These are phyloP conservation scores for Gilbertella persicaria DNA, from an alignment of 371 early-diverging fungal species.

Conservation along the genomic window DNA sequence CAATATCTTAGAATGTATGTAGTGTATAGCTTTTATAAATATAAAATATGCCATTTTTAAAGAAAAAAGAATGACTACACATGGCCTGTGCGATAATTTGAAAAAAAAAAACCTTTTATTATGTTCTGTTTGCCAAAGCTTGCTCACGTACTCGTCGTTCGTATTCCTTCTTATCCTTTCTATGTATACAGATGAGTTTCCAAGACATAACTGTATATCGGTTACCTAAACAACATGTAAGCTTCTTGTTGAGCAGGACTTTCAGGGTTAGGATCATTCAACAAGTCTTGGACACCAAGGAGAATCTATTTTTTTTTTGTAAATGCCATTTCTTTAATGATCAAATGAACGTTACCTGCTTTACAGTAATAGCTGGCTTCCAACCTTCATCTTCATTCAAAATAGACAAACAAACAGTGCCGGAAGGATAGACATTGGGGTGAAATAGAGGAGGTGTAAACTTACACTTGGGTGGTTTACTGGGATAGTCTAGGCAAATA, in stretches of 20 bases:
- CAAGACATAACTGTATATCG: background rate
- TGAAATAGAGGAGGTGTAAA: slow-evolving; percentile 95
- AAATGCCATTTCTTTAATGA: too few relatives aligned
- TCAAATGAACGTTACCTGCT: slow-evolving; percentile 74
- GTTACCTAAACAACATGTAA: slow-evolving; percentile 81
- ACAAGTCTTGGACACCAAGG: slow-evolving; percentile 90
- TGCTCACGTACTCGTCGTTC: slow-evolving; percentile 78
- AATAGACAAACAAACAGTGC: slow-evolving; percentile 99
- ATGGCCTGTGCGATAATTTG: too few relatives aligned
- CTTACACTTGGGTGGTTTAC: slow-evolving; percentile 87
- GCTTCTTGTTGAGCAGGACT: slow-evolving; percentile 98
- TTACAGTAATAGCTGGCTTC: slow-evolving; percentile 98
- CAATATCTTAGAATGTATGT: too few relatives aligned
- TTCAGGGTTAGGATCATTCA: slow-evolving; percentile 95
- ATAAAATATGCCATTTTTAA: too few relatives aligned
- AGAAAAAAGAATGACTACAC: too few relatives aligned
- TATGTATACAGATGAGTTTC: slow-evolving; percentile 15
- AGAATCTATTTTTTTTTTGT: too few relatives aligned
- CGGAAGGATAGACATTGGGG: slow-evolving; percentile 99
- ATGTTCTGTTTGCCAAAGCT: slow-evolving; percentile 54
- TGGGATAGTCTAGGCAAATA: slow-evolving; percentile 67
- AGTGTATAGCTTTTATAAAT: too few relatives aligned
- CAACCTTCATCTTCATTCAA: slow-evolving; percentile 96
- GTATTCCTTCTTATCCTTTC: slow-evolving; percentile 70
- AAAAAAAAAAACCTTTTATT: too few relatives aligned